phyloP scores from a whole-genome alignment of 164 flowering plant species.

The Aristolochia fimbriata region DNA sequence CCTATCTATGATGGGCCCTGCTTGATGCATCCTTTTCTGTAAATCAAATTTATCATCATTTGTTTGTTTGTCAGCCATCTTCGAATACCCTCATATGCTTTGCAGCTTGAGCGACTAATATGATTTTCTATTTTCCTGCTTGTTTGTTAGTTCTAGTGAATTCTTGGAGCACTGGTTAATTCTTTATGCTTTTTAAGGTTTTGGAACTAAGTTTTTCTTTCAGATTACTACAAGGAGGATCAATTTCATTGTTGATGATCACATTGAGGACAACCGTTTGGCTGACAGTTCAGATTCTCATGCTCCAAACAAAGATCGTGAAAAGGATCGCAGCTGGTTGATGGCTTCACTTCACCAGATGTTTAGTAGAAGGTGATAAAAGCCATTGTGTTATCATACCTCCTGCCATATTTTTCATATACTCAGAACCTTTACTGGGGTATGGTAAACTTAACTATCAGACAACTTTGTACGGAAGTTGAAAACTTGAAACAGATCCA shows the following conservation, averaged over 20 bases:
- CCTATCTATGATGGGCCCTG: no score
- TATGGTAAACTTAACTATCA: background rate
- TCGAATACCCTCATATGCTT: no score
- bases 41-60: no score
- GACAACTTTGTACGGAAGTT: background rate
- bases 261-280: conserved; percentile 21
- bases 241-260: conserved; percentile 73
- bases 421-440: background rate
- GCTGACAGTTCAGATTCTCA: conserved; percentile 31
- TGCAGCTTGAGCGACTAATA: no score
- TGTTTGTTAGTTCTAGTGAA: no score
- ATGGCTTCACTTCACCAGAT: conserved; percentile 89
- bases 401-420: background rate
- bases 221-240: conserved; percentile 88
- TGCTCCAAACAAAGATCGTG: conserved; percentile 30
- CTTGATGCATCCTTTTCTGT: no score
- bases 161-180: no score
- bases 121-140: no score
- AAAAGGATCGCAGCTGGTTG: conserved; percentile 76
- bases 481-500: no score
- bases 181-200: no score
- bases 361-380: conserved; percentile 74
- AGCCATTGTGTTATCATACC: background rate
- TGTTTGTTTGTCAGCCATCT: no score
- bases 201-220: conserved; percentile 5